A percentile compares a stretch with the other conserved stretches of the same genome.
These are phyloP conservation scores for Sporisorium reilianum DNA, from an alignment of 1,284 basidiomycete genomes.

Conservation along the genomic window DNA sequence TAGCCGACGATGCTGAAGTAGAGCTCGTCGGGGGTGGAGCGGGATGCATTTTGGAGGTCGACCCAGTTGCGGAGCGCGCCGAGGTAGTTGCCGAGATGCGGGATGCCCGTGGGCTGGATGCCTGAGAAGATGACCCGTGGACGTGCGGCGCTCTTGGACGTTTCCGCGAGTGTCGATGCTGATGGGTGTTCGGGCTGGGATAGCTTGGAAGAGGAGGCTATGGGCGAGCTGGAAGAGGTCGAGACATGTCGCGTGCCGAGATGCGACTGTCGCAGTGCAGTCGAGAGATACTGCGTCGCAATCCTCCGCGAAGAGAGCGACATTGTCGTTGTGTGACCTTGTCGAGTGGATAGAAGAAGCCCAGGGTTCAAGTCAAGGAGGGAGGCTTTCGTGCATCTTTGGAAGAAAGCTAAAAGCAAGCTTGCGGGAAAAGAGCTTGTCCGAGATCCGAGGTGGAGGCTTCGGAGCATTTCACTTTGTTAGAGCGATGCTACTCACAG, in stretches of 20 bases:
- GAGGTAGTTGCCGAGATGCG: slow-evolving; percentile 92
- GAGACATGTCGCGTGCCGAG: slow-evolving; percentile 2
- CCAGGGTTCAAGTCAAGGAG: not conserved
- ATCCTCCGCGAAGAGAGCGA: not conserved
- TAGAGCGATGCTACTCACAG: too few species aligned
- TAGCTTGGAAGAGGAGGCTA: slow-evolving; percentile 10
- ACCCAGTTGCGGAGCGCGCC: slow-evolving; percentile 92
- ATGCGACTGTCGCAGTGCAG: not conserved
- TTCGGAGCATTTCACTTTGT: not conserved
- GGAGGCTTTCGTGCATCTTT: not conserved
- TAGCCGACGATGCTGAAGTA: slow-evolving; percentile 86
- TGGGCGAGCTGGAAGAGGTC: slow-evolving; percentile 4
- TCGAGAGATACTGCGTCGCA: not conserved
- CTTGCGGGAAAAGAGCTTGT: not conserved
- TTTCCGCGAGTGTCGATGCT: not conserved
- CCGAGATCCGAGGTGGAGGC: slow-evolving; percentile 38
- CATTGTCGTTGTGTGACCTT: not conserved
- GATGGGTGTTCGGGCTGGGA: slow-evolving; percentile 1
- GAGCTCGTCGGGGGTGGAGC: slow-evolving; percentile 72
- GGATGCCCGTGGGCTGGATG: slow-evolving; percentile 85
- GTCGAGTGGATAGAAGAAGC: not conserved
- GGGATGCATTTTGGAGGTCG: slow-evolving; percentile 76
- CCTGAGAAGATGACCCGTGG: slow-evolving; percentile 78
- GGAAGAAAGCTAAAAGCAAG: not conserved
- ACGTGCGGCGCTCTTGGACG: not conserved